Conservation (phyloP, 306 rosid species). For the Cucurbita moschata region DNA sequence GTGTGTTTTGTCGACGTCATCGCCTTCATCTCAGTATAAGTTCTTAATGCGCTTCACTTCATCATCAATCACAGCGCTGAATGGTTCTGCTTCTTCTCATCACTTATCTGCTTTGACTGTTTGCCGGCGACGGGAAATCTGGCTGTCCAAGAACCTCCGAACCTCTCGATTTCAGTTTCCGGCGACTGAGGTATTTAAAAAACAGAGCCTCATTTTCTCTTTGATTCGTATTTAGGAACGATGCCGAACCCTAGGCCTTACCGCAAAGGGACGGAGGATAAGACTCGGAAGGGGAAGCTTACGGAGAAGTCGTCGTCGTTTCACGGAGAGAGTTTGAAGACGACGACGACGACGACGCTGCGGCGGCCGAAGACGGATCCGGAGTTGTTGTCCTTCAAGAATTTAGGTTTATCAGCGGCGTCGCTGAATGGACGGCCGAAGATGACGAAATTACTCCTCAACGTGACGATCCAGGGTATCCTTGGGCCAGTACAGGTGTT, state of each 20-base stretch:
- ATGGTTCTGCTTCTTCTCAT: not conserved
- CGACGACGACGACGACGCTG: constrained; percentile 8
- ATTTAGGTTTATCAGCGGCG: not conserved
- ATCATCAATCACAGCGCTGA: not conserved
- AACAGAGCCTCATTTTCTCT: not conserved
- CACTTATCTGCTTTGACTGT: not conserved
- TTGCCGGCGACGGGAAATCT: constrained; percentile 20
- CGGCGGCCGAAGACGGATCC: constrained; percentile 68
- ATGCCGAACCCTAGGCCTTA: constrained; percentile 54
- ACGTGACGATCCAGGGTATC: constrained; percentile 68
- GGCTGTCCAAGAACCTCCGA: constrained; percentile 38
- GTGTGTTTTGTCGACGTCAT: not conserved
- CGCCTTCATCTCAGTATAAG: not conserved
- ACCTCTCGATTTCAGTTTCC: constrained; percentile 52
- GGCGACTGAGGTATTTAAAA: constrained; percentile 32
- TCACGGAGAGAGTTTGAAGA: constrained; percentile 14
- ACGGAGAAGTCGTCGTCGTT: constrained; percentile 46
- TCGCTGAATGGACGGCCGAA: constrained; percentile 23
- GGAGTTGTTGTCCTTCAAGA: constrained; percentile 24
- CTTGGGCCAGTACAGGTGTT: constrained; percentile 60
- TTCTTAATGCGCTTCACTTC: not conserved
- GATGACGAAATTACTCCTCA: constrained; percentile 56
- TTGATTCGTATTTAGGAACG: not conserved
- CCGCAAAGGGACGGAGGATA: constrained; percentile 18
- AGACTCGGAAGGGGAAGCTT: constrained; percentile 16